Percentiles rank a stretch among this genome's conserved stretches.
Evolutionary conservation across 2,329 filamentous ascomycete genomes (phyloP).

Genomic region (Calonectria henricotiae): DNA sequence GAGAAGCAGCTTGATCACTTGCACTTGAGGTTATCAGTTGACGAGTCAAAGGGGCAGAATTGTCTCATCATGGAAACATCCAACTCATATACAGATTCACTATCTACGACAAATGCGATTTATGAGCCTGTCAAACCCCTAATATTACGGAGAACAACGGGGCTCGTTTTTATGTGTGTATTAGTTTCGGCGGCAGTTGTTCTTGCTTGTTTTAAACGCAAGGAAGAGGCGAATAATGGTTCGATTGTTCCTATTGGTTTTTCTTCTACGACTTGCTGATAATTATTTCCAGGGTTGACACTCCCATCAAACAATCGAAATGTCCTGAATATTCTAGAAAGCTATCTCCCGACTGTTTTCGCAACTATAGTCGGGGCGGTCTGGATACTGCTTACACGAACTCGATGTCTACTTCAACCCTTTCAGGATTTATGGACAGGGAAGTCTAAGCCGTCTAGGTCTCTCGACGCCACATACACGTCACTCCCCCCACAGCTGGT

Average conservation of each 20-base stretch:
- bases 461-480: constrained; percentile 6
- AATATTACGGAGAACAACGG: background rate
- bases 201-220: constrained; percentile 8
- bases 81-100: background rate
- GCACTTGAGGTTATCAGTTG: background rate
- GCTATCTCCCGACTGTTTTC: constrained; percentile 20
- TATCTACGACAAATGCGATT: background rate
- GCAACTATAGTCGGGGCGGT: constrained; percentile 20
- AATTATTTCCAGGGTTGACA: background rate
- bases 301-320: constrained; percentile 14
- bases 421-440: constrained; percentile 14
- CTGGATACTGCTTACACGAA: constrained; percentile 19
- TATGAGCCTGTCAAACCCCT: constrained; percentile 21
- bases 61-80: background rate
- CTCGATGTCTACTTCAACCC: constrained; percentile 18
- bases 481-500: constrained; percentile 16
- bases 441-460: background rate
- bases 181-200: background rate
- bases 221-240: constrained; percentile 10
- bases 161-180: background rate
- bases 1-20: background rate
- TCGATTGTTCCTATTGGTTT: background rate
- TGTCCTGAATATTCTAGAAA: constrained; percentile 3
- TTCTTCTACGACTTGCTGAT: background rate
- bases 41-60: background rate